Evolutionary conservation across 2,329 filamentous ascomycete genomes (phyloP), one percentile per base, ranked within the genome.

Genomic region (Chrysosporium keratinophilum): DNA sequence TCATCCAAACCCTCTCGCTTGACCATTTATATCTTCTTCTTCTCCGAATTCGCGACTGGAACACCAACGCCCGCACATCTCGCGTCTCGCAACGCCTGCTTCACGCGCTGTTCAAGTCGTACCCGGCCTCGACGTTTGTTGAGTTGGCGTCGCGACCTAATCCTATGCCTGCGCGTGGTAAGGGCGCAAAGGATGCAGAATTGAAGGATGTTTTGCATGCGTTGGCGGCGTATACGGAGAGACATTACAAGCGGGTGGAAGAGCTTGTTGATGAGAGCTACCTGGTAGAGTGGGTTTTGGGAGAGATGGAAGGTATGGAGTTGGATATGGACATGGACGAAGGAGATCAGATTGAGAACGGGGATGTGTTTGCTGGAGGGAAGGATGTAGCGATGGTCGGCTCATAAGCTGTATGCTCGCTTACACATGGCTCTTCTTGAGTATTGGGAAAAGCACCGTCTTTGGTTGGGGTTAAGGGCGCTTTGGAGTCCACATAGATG

Each of bases 181-280:
- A 61, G 61, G 51, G 57, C 50, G 46, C 50, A 20, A 41, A 58
- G 78, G 31, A 78, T 71, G 23, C 72, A 71, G 60, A 80, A 67
- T 68, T 95, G 63, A 87, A 86, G 66, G 89, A 95, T 63, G 83
- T 98, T 2, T 69, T 96, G 39, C 85, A 91, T 61, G 91, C 85
- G n/a, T 75, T 98, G 55, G 84, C 82, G 61, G 87, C 85, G 14
- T 97, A 98, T 67, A 95, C 90, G 0, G 89, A 97, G 70, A 80
- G 90, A 59, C 93, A 98, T 69, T 96, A 95, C 69, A 85, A 84
- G 69, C 79, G 91, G 52, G 79, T 93, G 61, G 90, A 95, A 67
- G 91, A 95, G 64, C 73, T 96, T 62, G 82, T 90, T 40, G 91
- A 97, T 66, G 93, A 97, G 74, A 95, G 90, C 65, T 97, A 90